Conservation (phyloP, 495 filamentous ascomycete species). For the Bombardia bombarda region DNA sequence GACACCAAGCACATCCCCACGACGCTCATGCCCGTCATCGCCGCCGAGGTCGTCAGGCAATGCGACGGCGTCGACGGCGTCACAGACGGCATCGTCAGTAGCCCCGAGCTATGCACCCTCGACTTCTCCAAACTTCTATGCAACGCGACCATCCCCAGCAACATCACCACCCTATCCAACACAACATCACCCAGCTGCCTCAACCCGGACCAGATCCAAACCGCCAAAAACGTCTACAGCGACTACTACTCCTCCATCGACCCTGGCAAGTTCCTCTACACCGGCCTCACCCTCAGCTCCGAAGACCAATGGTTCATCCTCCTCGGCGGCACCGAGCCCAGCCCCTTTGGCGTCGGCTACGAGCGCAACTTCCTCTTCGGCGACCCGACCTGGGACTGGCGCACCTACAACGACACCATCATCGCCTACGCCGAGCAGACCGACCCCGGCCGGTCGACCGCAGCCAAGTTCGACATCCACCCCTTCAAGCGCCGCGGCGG, state of each 20-base stretch:
- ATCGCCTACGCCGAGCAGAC: conserved; percentile 16
- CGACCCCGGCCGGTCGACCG: conserved; percentile 35
- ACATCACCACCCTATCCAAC: neutral
- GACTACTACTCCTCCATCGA: conserved; percentile 43
- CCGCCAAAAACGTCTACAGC: conserved; percentile 45
- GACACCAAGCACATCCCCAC: conserved; percentile 44
- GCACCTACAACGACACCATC: conserved; percentile 22
- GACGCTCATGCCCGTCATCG: conserved; percentile 41
- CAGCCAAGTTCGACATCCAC: conserved; percentile 38
- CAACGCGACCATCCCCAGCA: conserved; percentile 10
- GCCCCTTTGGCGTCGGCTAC: conserved; percentile 29
- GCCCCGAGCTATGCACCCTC: conserved; percentile 50
- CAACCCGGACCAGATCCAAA: conserved; percentile 46
- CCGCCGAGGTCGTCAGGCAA: conserved; percentile 54
- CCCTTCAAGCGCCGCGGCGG: conserved; percentile 39
- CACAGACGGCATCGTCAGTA: conserved; percentile 53
- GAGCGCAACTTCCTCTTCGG: conserved; percentile 35
- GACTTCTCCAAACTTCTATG: conserved; percentile 47
- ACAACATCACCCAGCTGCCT: conserved; percentile 39
- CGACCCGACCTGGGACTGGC: conserved; percentile 31
- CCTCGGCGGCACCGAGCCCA: conserved; percentile 13
- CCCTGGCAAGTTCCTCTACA: conserved; percentile 47
- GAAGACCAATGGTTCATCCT: conserved; percentile 21
- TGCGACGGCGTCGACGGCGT: conserved; percentile 58
- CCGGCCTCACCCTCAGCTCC: conserved; percentile 33